These are phyloP conservation scores for Tilletiaria anomala DNA, from an alignment of 1,284 basidiomycete genomes.

Conservation along the genomic window DNA sequence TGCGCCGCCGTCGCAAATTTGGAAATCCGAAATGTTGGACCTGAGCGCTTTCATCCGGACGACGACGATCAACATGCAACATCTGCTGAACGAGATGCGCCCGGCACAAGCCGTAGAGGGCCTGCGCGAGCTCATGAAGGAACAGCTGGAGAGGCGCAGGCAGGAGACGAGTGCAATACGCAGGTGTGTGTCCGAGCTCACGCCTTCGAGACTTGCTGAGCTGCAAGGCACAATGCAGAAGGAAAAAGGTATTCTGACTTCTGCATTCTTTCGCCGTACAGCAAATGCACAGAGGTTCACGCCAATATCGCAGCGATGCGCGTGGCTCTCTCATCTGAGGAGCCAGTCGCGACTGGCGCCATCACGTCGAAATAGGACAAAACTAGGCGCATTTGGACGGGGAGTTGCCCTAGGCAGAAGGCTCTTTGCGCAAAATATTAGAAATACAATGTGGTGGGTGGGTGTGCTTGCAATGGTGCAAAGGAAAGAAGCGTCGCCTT, in stretches of 20 bases:
- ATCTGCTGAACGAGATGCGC: slow-evolving; percentile 29
- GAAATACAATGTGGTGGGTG: too few relatives aligned
- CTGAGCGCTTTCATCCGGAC: slow-evolving; percentile 27
- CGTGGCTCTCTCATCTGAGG: neutral
- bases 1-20: neutral
- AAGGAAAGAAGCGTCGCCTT: too few relatives aligned
- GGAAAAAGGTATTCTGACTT: too few relatives aligned
- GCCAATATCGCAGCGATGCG: slow-evolving; percentile 1
- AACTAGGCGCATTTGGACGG: too few relatives aligned
- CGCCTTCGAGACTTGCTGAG: neutral
- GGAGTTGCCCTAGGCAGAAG: too few relatives aligned
- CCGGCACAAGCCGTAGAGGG: slow-evolving; percentile 25
- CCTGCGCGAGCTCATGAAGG: slow-evolving; percentile 18
- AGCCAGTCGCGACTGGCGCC: too few relatives aligned
- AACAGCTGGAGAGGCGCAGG: slow-evolving; percentile 21
- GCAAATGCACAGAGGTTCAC: neutral
- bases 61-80: slow-evolving; percentile 34
- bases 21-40: slow-evolving; percentile 8
- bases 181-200: neutral
- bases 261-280: neutral
- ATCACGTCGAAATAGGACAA: too few relatives aligned
- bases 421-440: too few relatives aligned
- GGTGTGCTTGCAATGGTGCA: too few relatives aligned
- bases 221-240: too few relatives aligned
- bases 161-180: slow-evolving; percentile 19